Base-by-base conservation (phyloP, 1,139 yeast species). In the Kluyveromyces marxianus region DNA sequence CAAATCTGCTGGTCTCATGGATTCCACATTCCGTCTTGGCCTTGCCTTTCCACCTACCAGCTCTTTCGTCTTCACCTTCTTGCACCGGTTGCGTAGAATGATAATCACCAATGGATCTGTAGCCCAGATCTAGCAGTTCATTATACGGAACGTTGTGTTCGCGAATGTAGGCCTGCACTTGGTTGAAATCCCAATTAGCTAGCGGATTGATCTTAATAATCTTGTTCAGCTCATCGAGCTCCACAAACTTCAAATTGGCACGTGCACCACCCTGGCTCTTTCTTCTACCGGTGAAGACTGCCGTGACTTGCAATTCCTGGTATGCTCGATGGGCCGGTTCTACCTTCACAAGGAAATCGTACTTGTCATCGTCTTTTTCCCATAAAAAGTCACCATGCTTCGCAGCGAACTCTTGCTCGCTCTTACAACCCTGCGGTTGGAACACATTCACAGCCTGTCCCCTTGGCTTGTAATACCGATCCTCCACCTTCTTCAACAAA, bases 11-110 rank as follows among this genome's bases (percentile, higher is more conserved):
- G 2, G 89, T 77, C 55, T 82, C 83, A 60, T 92, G 98, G 48
- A 92, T 89, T 2, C 98, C 98, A 67, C 98, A 92, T 63, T 92
- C 98, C 0, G 96, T 88, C 69, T 92, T 92, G 4, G 80, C 75
- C 63, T 83, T 77, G 2, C 97, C 97, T 71, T 85, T 84, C 98
- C 98, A 92, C 58, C 98, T 77, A 1, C 98, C 98, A 30, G 95
- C 80, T 55, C 98, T 77, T 63, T 92, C 98, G 62, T 90, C 97
- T 60, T 88, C 97, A 4, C 94, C 96, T 41, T 85, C 96, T 7
- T 71, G 77, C 7, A 88, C 95, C 1, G 97, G 97, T 36, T 69
- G 79, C 0, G 98, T 92, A 0, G 96, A 86, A 66, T 92, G 98
- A 79, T 92, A 92, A 66, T 92, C 98, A 1, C 98, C 98, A 25